Conservation (phyloP, 163 green algal genomes). For the Botryococcus braunii region DNA sequence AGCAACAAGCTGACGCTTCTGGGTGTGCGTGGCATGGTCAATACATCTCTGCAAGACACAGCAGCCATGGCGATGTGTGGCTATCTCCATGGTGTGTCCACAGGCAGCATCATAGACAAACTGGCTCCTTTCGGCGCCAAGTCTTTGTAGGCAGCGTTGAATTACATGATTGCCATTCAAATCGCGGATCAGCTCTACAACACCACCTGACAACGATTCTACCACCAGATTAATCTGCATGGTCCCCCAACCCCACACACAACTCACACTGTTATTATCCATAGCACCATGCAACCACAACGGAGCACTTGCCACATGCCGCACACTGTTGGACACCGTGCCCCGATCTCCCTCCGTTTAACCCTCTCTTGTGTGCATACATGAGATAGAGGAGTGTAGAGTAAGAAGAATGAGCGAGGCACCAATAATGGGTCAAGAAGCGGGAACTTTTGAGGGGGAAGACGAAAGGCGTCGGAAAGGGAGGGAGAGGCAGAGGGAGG, state of each 20-base stretch:
- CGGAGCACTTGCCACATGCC: no score
- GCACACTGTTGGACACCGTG: no score
- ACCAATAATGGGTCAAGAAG: no score
- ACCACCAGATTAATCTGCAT: conserved; percentile 62
- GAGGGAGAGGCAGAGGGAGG: no score
- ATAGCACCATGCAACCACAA: background rate
- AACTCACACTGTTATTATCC: background rate
- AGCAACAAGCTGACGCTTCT: conserved; percentile 71
- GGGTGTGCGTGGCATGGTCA: conserved; percentile 78
- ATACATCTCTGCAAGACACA: conserved; percentile 99
- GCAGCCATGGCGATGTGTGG: conserved; percentile 94
- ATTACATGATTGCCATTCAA: conserved; percentile 96
- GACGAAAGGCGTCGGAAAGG: no score
- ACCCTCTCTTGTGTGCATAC: no score
- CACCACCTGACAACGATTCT: conserved; percentile 65
- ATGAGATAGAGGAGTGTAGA: background rate
- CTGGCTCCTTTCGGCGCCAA: conserved; percentile 80
- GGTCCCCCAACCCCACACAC: background rate
- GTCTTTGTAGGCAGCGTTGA: conserved; percentile 86
- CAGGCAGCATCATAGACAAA: conserved; percentile 92
- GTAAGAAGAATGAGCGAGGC: background rate
- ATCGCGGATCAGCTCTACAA: conserved; percentile 78
- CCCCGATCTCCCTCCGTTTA: no score
- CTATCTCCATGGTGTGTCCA: conserved; percentile 83
- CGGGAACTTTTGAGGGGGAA: no score